Conservation (phyloP, 495 filamentous ascomycete genomes). For the Parathielavia appendiculata region DNA sequence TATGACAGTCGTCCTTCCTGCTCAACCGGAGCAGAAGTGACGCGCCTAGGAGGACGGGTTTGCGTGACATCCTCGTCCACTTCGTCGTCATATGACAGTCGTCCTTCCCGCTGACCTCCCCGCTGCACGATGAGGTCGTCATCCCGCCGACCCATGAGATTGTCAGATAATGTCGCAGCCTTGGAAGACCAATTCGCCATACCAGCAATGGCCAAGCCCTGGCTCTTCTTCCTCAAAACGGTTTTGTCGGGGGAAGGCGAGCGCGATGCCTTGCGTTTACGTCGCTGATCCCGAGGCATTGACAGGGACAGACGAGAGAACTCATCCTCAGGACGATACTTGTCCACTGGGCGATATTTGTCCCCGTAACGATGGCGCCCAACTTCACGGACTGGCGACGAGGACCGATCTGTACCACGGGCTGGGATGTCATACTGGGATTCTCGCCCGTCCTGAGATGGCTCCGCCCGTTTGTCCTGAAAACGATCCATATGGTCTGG, state of each 20-base stretch:
- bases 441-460: not conserved
- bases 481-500: no score
- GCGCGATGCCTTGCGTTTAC: slow-evolving; percentile 3
- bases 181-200: not conserved
- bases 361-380: not conserved
- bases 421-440: not conserved
- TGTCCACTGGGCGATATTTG: not conserved
- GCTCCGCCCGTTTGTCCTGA: not conserved
- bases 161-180: not conserved
- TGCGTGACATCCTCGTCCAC: not conserved
- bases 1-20: slow-evolving; percentile 21
- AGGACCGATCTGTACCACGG: not conserved
- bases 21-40: not conserved
- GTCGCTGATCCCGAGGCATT: not conserved
- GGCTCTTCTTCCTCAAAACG: not conserved
- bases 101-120: slow-evolving; percentile 7
- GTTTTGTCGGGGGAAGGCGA: not conserved
- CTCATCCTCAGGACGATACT: not conserved
- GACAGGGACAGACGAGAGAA: not conserved
- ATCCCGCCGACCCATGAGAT: not conserved
- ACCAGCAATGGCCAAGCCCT: not conserved
- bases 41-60: not conserved
- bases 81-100: slow-evolving; percentile 21
- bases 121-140: not conserved
- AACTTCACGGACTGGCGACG: not conserved